Evolutionary conservation across 495 filamentous ascomycete species (phyloP), one percentile per base, ranked within the genome.

Genomic region (Trichocladium uniseriatum): DNA sequence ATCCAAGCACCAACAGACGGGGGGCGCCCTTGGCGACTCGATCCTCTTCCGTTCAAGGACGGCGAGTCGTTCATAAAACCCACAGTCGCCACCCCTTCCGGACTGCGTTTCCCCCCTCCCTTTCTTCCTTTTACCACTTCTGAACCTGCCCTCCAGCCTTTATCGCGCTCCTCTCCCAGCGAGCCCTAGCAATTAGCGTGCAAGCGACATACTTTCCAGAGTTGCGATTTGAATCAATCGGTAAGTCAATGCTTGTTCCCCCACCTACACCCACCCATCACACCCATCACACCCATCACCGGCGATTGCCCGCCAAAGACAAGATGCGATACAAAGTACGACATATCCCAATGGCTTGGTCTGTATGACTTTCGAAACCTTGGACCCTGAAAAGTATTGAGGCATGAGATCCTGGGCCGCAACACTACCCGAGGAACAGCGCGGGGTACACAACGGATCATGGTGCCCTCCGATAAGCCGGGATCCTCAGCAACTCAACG

Each of bases 41-140:
- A 11, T 11, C 31, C 24, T 6, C 31, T 2, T 31, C 32, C 41
- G 34, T 29, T 37, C 41, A 46, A 48, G 18, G 32, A 43, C 15
- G 29, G 24, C 55, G 46, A 42, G 43, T 32, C 44, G 29, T 18
- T 18, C 28, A 57, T 61, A 64, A 63, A 64, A 58, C 53, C 42
- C 21, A 31, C 21, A 29, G 10, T 51, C 37, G 50, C 46, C 57
- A 45, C 60, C 53, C 55, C 52, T 54, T 24, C 50, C 32, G 13
- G 18, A 15, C 49, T 43, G 20, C 32, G 43, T 43, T 32, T 22
- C 24, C 35, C 34, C 52, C 21, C 43, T 51, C 43, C 51, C 47
- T 46, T 52, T 57, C 53, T n/a, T 35, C 27, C 47, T 57, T 57
- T 55, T 55, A 51, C 57, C 49, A 57, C 43, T 53, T 50, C 42